Evolutionary conservation across 2,329 filamentous ascomycete species (phyloP).

Genomic region (Colletotrichum sp.): DNA sequence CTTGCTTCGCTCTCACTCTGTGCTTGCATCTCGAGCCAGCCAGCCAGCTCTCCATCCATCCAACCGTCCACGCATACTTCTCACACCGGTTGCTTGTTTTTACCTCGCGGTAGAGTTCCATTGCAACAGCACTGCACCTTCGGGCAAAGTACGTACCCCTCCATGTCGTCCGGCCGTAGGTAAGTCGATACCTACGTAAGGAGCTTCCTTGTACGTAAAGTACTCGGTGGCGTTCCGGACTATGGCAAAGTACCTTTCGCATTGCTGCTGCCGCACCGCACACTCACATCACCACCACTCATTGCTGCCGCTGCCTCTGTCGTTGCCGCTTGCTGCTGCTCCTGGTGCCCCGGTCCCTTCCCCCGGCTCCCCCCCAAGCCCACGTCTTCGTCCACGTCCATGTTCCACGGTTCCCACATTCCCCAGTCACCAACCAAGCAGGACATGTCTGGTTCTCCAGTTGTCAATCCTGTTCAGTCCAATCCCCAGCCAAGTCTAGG

Average conservation of each 20-base stretch:
- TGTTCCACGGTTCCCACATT: not conserved
- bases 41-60: not conserved
- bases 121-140: not conserved
- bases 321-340: not conserved
- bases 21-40: not conserved
- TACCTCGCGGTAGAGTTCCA: not conserved
- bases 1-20: not conserved
- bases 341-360: not conserved
- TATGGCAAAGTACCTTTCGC: conserved; percentile 14
- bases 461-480: not conserved
- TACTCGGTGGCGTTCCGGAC: not conserved
- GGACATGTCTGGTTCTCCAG: not conserved
- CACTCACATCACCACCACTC: not conserved
- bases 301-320: not conserved
- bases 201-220: conserved; percentile 5
- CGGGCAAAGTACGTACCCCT: not conserved
- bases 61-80: not conserved
- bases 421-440: not conserved
- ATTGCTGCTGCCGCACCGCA: not conserved
- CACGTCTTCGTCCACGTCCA: not conserved
- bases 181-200: not conserved
- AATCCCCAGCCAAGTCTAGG: not conserved
- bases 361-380: not conserved
- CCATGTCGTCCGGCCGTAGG: not conserved
- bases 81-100: not conserved